Evolutionary conservation across 495 filamentous ascomycete species (phyloP), one percentile per base, ranked within the genome.

Genomic region (Trichoderma asperelloides): DNA sequence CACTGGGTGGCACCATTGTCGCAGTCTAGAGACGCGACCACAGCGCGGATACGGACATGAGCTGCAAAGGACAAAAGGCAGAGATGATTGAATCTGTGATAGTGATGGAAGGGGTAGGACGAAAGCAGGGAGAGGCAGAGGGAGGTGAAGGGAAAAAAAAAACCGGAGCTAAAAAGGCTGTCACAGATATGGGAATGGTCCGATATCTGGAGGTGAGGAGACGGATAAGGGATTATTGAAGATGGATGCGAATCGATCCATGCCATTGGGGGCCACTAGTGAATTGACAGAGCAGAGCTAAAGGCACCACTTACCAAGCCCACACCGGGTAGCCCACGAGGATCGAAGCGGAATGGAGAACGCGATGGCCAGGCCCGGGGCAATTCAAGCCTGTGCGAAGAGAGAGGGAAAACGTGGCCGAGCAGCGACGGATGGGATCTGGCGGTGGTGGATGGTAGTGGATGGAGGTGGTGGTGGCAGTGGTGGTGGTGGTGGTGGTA

Each of bases 241-340:
- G 27, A 21, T 13, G 0, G 55, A 30, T 28, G 11, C n/a, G 55
- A 60, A 28, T 23, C 55, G 25, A 60, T 60, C 27, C 55, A 30
- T 60, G 11, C 55, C 55, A 60, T 27, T 28, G 55, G 55, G 33
- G 55, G 55, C 23, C 55, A 18, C 55, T 60, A 60, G 55, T 25
- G 55, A 60, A 12, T 13, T 21, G 21, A 25, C 18, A 21, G 2
- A 25, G 28, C 16, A 28, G 23, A 28, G 55, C 25, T 60, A 60
- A 27, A 28, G 16, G 25, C 55, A 60, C 55, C 55, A 60, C 55
- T 60, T 60, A 60, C 55, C 55, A 60, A 60, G 49, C 55, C 23
- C 55, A 60, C 55, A 60, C 55, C 55, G 55, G 55, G 49, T 25
- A 28, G 16, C 25, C 25, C 55, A 21, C 55, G 55, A 60, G 55